Base-by-base conservation (phyloP, 148 eudicot genomes). In the Agrostemma githago region DNA sequence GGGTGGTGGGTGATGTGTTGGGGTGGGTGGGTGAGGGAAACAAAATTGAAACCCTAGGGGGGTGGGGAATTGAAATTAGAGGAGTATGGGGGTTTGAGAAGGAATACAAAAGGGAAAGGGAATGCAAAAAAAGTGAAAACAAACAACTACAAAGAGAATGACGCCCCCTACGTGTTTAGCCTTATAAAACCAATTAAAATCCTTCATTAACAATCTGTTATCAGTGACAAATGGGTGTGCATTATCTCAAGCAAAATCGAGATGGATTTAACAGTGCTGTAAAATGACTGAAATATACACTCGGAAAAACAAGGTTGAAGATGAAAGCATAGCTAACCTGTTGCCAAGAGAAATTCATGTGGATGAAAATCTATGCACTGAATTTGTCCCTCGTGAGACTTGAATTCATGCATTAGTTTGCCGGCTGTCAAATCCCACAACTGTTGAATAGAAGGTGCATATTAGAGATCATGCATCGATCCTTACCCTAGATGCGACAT, bases 351-450 rank as follows among this genome's bases (percentile, higher is more conserved):
- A 79, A 92, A 95, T 81, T 95, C 98, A 65, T 95, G 89, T 15
- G 98, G 98, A 87, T 95, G 98, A 70, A 95, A 95, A 81, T 92
- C 97, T 79, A 95, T 95, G 86, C 97, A 92, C 41, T 90, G 97
- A 79, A 95, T 76, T 81, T 92, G 96, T 71, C 97, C 98, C 79
- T 95, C 98, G 51, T 95, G 97, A 83, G 85, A 75, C 82, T 92
- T 95, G 83, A 95, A 92, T 48, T 95, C 98, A 83, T 95, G 98
- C 82, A 95, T 76, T 72, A 95, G 80, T 88, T 95, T 95, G 75
- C 98, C 98, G 7, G 98, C 98, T 57, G 98, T 95, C 82, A 95
- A 72, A 85, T 95, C 98, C 98, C 98, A 95, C 26, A 95, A 86
- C 97, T 95, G 93, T 53, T 66, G 69, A 70, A 84, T 46, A 38